Conservation (phyloP, 805 yeast genomes). For the Hanseniaspora taiwanica region DNA sequence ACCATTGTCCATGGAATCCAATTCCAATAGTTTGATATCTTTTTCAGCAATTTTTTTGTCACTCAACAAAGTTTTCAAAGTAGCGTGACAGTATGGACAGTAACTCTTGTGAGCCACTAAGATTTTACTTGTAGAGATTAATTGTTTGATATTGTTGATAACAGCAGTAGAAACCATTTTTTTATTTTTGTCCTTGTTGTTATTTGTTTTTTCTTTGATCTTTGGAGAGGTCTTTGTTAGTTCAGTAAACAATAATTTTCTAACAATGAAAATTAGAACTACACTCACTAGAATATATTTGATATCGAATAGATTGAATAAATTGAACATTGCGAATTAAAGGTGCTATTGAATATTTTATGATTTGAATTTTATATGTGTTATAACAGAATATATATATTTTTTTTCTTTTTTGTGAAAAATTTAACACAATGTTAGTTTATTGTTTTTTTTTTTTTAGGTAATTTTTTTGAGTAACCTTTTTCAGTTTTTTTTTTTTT, state of each 20-base stretch:
- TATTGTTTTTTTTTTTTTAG: too few relatives aligned
- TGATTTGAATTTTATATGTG: too few relatives aligned
- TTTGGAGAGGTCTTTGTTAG: neutral
- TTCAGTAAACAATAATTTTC: neutral
- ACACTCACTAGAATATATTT: neutral
- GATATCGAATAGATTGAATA: neutral
- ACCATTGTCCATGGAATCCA: constrained; percentile 54
- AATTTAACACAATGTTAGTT: too few relatives aligned
- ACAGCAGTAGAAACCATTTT: constrained; percentile 48
- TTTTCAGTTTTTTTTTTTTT: too few relatives aligned
- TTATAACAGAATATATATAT: too few relatives aligned
- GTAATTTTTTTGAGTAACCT: too few relatives aligned
- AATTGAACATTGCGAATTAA: neutral
- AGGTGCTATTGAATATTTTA: too few relatives aligned
- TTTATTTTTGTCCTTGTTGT: neutral
- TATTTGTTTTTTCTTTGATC: neutral
- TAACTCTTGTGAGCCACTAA: constrained; percentile 74
- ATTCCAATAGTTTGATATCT: constrained; percentile 27
- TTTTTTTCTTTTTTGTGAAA: too few relatives aligned
- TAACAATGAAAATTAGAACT: neutral
- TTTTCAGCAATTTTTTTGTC: constrained; percentile 32
- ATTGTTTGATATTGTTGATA: constrained; percentile 41
- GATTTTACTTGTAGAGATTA: constrained; percentile 52
- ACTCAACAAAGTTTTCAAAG: constrained; percentile 27
- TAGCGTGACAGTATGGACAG: constrained; percentile 51